Conservation (phyloP, 176 grass and related monocot species). For the Pontederia crassipes region DNA sequence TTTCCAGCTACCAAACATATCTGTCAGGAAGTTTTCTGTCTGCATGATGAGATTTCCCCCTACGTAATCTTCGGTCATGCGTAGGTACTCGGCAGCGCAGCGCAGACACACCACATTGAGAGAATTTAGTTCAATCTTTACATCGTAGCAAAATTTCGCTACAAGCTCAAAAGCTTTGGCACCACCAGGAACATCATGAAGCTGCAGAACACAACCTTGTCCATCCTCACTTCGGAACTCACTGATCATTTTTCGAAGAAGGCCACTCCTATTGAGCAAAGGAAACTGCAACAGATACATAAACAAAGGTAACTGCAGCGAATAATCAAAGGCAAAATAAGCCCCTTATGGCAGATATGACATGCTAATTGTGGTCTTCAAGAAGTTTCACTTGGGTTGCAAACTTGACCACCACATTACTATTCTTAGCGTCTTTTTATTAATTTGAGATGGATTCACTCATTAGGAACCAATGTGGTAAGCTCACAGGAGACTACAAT, state of each 20-base stretch:
- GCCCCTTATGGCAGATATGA: constrained; percentile 4
- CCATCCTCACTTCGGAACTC: constrained; percentile 31
- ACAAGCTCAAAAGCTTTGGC: constrained; percentile 75
- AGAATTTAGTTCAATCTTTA: constrained; percentile 69
- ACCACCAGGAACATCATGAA: constrained; percentile 74
- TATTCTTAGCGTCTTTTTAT: no score
- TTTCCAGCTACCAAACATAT: constrained; percentile 55
- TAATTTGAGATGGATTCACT: no score
- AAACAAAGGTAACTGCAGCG: background rate
- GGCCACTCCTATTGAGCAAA: constrained; percentile 59
- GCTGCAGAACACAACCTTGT: constrained; percentile 50
- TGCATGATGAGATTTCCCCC: constrained; percentile 68
- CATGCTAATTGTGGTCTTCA: no score
- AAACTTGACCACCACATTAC: no score
- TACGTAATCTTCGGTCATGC: constrained; percentile 76
- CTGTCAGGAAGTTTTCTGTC: constrained; percentile 61
- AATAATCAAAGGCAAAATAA: background rate
- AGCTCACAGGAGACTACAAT: no score
- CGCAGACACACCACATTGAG: constrained; percentile 60
- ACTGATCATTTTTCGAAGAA: constrained; percentile 59
- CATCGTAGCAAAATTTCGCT: constrained; percentile 76
- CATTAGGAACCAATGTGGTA: no score
- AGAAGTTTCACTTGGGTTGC: no score
- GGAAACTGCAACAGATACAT: constrained; percentile 43
- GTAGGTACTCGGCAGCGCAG: constrained; percentile 65